Percentiles rank a stretch among this genome's conserved stretches.
Conservation (phyloP, 768 basidiomycete genomes). For the Leccinum obscurum region DNA sequence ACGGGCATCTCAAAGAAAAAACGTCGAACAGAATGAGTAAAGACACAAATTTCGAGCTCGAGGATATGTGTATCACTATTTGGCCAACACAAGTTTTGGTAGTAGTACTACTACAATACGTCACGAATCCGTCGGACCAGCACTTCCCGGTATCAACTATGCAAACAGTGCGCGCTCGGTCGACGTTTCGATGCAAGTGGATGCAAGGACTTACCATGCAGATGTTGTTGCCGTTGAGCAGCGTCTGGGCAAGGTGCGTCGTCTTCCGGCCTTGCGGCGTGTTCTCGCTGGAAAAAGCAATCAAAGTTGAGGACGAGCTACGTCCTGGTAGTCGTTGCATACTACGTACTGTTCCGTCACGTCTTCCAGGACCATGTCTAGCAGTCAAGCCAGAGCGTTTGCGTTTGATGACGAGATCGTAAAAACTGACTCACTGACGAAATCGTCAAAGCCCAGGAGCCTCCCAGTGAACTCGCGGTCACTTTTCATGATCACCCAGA, state of each 20-base stretch:
- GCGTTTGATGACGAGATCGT: neutral
- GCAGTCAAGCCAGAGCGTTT: neutral
- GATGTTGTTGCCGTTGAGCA: constrained; percentile 94
- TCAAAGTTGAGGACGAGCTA: neutral
- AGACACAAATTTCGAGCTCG: constrained; percentile 4
- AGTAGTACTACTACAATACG: neutral
- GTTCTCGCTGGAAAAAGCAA: constrained; percentile 60
- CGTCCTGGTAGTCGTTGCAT: neutral
- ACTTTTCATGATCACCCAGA: constrained; percentile 98
- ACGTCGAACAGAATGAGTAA: neutral
- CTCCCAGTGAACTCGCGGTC: constrained; percentile 97
- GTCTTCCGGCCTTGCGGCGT: constrained; percentile 81
- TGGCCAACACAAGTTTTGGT: constrained; percentile 17
- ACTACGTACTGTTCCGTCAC: constrained; percentile 93
- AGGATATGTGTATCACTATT: constrained; percentile 28
- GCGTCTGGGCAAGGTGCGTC: constrained; percentile 82
- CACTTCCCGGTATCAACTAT: constrained; percentile 70
- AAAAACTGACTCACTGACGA: constrained; percentile 81
- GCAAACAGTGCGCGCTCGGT: constrained; percentile 5
- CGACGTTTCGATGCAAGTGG: neutral
- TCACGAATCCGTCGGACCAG: constrained; percentile 52
- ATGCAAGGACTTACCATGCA: constrained; percentile 70
- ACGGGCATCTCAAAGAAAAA: constrained; percentile 60
- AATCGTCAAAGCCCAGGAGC: constrained; percentile 95
- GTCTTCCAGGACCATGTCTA: constrained; percentile 94